These are phyloP conservation scores for Lindgomyces ingoldianus DNA, from an alignment of 495 filamentous ascomycete species.

Conservation along the genomic window DNA sequence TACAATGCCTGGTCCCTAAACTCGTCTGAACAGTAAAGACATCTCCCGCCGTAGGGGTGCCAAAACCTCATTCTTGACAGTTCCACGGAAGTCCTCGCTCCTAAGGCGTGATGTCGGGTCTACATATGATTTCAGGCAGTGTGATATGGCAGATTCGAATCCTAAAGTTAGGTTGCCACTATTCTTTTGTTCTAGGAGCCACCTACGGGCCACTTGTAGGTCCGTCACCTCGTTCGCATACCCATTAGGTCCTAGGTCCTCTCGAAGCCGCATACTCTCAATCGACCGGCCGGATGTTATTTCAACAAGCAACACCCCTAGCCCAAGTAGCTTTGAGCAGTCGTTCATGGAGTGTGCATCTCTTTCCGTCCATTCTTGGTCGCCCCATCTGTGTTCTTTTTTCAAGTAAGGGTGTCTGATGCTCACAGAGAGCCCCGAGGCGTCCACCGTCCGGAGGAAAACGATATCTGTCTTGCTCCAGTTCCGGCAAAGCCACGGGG, in stretches of 20 bases:
- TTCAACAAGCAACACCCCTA: background rate
- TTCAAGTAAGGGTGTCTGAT: constrained; percentile 1
- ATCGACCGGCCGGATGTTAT: background rate
- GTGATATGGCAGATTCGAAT: background rate
- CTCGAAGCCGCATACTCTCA: background rate
- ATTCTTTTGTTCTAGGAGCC: background rate
- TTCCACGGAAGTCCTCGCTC: background rate
- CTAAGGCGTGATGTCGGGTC: background rate
- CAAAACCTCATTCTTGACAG: background rate
- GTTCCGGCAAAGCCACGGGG: background rate
- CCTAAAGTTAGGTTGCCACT: background rate
- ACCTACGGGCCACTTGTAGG: background rate
- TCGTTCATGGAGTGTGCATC: background rate
- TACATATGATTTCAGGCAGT: background rate
- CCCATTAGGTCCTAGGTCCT: background rate
- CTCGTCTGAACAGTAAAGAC: background rate
- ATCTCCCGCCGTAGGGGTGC: background rate
- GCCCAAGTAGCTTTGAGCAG: background rate
- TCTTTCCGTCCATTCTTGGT: background rate
- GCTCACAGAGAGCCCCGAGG: background rate
- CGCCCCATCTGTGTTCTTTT: background rate
- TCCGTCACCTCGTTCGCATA: background rate
- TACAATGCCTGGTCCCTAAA: no score
- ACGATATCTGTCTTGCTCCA: constrained; percentile 3
- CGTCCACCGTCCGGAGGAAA: background rate